Evolutionary conservation across 352 stramenopile genomes (phyloP), one percentile per base, ranked within the genome.

Genomic region (Phytophthora megakarya): DNA sequence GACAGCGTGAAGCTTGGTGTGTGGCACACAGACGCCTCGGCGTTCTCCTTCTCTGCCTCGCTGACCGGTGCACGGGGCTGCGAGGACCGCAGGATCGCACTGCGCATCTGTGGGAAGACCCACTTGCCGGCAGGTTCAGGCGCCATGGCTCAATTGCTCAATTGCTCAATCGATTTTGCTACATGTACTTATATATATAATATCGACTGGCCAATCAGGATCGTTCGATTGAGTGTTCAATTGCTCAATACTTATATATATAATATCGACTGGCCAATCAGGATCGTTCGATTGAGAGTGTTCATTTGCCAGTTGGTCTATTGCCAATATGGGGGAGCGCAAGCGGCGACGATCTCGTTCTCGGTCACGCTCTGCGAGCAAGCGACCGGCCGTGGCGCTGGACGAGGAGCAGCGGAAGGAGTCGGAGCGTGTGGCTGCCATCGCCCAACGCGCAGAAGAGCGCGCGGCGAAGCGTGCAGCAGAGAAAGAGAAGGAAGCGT

Each of bases 371-470:
- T 81, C 73, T 3, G 30, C 33, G n/a, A 42, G 46, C 39, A 67
- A 67, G 15, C 53, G 60, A 11, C 44, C 22, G 16, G 44, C 45
- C 19, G 50, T 48, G 0, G 65, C 62, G 3, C 19, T 73, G 13
- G 59, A 73, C 26, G 78, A 71, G 9, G 52, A 75, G 28, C 67
- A 93, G 50, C 70, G 70, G 8, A 67, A 80, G 33, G 85, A 92
- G 47, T 81, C 83, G 2, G 82, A 88, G 53, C 81, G 82, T n/a
- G 74, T 96, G 44, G 87, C 86, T 32, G 64, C 61, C 18, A 92
- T 93, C 57, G 86, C 86, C 16, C 75, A 65, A 9, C 66, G 73
- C n/a, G 84, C 86, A 2, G 84, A 95, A 51, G 86, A 91, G 59
- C 81, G 83, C 18, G 82, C 80, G 0, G 69, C 68, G 1, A 65